Evolutionary conservation across 2,329 filamentous ascomycete species (phyloP).

Genomic region (Calycina herbarum): DNA sequence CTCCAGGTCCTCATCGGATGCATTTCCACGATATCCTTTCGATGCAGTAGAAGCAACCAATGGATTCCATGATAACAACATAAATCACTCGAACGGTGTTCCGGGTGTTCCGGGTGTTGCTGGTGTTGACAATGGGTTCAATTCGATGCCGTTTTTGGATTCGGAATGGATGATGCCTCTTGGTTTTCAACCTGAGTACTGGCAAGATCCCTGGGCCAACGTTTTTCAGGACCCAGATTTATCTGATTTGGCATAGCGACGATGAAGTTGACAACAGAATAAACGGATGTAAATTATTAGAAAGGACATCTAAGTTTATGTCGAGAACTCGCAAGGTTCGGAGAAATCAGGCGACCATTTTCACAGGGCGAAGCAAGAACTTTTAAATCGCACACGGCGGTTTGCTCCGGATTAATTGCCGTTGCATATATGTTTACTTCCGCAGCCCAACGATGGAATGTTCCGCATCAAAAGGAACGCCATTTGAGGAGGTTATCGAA

Average conservation of each 20-base stretch:
- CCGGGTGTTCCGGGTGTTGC: background rate
- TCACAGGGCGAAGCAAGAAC: background rate
- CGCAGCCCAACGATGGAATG: background rate
- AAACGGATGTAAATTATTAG: background rate
- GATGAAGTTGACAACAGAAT: background rate
- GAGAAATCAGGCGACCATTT: background rate
- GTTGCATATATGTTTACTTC: background rate
- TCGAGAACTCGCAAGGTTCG: background rate
- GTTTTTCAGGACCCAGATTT: conserved; percentile 18
- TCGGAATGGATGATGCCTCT: conserved; percentile 23
- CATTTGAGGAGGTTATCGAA: background rate
- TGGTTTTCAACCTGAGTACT: conserved; percentile 19
- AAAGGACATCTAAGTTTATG: background rate
- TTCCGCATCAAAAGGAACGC: background rate
- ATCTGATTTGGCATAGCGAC: conserved; percentile 10
- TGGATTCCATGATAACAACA: background rate
- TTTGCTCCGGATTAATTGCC: background rate
- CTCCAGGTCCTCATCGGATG: background rate
- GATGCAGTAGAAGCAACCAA: background rate
- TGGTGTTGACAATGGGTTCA: background rate
- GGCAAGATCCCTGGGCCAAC: conserved; percentile 22
- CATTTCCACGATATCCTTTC: background rate
- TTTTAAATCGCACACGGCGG: background rate
- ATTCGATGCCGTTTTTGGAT: conserved; percentile 12
- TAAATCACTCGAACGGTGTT: background rate